A percentile compares a stretch with the other conserved stretches of the same genome.
These are phyloP conservation scores for Phoenix roebelenii DNA, from an alignment of 176 grass and related monocot genomes.

Conservation along the genomic window DNA sequence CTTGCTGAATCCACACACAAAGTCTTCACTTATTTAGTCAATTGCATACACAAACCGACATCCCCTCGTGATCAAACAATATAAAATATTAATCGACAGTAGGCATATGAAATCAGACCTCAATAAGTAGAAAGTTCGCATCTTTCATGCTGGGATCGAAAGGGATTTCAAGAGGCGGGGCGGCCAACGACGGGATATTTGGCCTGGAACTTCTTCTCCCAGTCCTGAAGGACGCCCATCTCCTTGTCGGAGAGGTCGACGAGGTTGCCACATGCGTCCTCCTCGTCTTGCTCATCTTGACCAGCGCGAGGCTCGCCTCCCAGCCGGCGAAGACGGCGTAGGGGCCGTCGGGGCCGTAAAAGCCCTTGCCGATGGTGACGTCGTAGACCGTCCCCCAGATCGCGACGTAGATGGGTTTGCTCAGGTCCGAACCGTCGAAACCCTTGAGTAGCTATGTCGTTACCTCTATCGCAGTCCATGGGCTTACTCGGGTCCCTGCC, in stretches of 20 bases:
- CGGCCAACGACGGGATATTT: slow-evolving; percentile 76
- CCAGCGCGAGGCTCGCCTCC: slow-evolving; percentile 81
- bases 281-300: slow-evolving; percentile 82
- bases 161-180: slow-evolving; percentile 25
- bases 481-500: no score
- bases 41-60: no score
- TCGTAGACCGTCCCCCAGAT: slow-evolving; percentile 80
- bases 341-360: slow-evolving; percentile 79
- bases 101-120: no score
- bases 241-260: slow-evolving; percentile 73
- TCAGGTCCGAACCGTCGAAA: slow-evolving; percentile 57
- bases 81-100: no score
- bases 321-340: slow-evolving; percentile 81
- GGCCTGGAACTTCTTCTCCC: slow-evolving; percentile 94
- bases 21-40: no score
- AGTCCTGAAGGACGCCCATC: slow-evolving; percentile 64
- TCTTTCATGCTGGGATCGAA: neutral
- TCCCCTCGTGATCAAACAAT: no score
- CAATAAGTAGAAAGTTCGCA: slow-evolving; percentile 1
- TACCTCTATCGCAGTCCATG: slow-evolving; percentile 80
- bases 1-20: no score
- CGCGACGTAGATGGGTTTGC: slow-evolving; percentile 90
- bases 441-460: slow-evolving; percentile 67
- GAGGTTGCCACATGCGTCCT: slow-evolving; percentile 57
- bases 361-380: slow-evolving; percentile 62